These are phyloP conservation scores for Cochlearia excelsa DNA, from an alignment of 345 rosid species.

Conservation along the genomic window DNA sequence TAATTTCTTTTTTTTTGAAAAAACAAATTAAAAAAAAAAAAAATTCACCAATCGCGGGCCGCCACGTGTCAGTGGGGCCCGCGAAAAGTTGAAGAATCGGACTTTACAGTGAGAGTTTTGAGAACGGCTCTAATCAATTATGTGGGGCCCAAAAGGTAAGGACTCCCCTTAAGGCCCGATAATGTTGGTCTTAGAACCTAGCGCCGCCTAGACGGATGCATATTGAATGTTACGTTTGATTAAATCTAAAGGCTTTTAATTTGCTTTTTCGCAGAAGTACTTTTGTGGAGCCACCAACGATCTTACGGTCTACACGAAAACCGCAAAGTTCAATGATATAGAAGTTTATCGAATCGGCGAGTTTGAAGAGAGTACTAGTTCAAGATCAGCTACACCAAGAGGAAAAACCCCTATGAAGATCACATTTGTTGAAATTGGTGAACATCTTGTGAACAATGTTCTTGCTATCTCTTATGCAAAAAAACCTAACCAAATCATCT, in stretches of 20 bases:
- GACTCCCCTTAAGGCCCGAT: no score
- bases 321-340: slow-evolving; percentile 18
- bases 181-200: no score
- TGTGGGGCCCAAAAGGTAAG: no score
- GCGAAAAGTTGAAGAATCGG: no score
- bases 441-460: slow-evolving; percentile 8
- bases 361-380: background rate
- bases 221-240: background rate
- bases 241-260: background rate
- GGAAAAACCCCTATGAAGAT: slow-evolving; percentile 2
- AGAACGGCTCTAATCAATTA: no score
- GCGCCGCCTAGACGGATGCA: no score
- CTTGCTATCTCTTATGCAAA: slow-evolving; percentile 19
- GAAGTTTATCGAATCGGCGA: slow-evolving; percentile 9
- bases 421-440: background rate
- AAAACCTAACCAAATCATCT: background rate
- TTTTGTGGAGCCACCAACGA: slow-evolving; percentile 17
- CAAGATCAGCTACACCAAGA: background rate
- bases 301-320: slow-evolving; percentile 20
- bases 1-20: no score
- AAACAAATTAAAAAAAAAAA: no score
- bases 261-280: slow-evolving; percentile 13
- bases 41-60: no score
- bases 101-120: no score
- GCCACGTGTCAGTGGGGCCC: no score